Percentiles rank a stretch among this genome's conserved stretches.
These are phyloP conservation scores for Imleria badia DNA, from an alignment of 768 basidiomycete species.

Conservation along the genomic window DNA sequence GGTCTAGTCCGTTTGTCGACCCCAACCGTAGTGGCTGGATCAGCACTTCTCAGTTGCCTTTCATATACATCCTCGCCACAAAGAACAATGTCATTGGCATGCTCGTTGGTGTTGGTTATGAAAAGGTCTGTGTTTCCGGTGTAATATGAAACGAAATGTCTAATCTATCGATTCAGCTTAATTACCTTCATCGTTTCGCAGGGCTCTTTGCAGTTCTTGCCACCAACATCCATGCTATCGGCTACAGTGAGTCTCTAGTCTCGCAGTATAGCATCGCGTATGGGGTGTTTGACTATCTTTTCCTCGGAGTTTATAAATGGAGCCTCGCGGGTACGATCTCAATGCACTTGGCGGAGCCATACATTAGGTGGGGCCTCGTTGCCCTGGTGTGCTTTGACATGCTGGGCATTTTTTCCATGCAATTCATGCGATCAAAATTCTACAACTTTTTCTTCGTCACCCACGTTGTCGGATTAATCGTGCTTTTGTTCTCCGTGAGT, in stretches of 20 bases:
- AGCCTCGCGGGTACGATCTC: conserved; percentile 43
- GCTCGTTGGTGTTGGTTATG: conserved; percentile 63
- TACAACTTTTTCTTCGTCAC: conserved; percentile 68
- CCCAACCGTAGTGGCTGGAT: conserved; percentile 52
- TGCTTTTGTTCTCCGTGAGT: conserved; percentile 59
- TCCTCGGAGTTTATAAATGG: conserved; percentile 56
- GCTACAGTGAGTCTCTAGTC: conserved; percentile 46
- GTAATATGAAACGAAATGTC: neutral
- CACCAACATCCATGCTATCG: conserved; percentile 57
- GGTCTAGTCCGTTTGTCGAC: conserved; percentile 52
- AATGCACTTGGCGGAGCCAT: conserved; percentile 33
- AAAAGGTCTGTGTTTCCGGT: conserved; percentile 45
- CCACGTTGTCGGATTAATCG: conserved; percentile 56
- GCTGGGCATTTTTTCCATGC: conserved; percentile 61
- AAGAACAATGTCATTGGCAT: conserved; percentile 69
- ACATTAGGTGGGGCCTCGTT: conserved; percentile 50
- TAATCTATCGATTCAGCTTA: conserved; percentile 46
- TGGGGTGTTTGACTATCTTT: neutral
- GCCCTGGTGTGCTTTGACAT: conserved; percentile 51
- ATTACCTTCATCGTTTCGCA: conserved; percentile 71
- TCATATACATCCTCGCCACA: conserved; percentile 59
- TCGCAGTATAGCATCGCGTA: neutral
- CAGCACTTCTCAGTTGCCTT: conserved; percentile 57
- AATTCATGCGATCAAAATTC: conserved; percentile 51
- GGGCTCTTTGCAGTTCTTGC: conserved; percentile 57